These are phyloP conservation scores for Secale cereale DNA, from an alignment of 176 grass and related monocot species.

Conservation along the genomic window DNA sequence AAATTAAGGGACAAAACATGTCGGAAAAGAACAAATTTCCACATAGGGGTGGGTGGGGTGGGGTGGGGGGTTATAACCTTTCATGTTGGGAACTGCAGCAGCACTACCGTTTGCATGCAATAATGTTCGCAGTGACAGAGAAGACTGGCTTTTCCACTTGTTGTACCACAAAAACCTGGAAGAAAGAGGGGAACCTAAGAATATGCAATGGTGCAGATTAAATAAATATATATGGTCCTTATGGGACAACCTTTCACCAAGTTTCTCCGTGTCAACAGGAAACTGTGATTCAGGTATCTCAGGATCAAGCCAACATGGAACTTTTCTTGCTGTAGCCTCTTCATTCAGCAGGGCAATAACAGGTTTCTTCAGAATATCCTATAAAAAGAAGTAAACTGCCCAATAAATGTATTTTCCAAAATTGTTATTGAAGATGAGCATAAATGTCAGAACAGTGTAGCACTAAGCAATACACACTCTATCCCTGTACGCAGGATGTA, in stretches of 20 bases:
- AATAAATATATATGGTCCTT: neutral
- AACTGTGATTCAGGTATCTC: conserved; percentile 55
- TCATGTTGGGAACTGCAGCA: conserved; percentile 26
- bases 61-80: conserved; percentile 32
- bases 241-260: conserved; percentile 57
- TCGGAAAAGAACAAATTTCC: neutral
- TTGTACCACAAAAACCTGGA: conserved; percentile 71
- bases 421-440: neutral
- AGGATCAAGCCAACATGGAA: conserved; percentile 81
- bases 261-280: conserved; percentile 58
- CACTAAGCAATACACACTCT: neutral
- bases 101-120: conserved; percentile 8
- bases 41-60: neutral
- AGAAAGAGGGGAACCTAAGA: conserved; percentile 23
- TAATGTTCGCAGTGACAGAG: conserved; percentile 35
- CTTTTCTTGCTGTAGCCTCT: conserved; percentile 52
- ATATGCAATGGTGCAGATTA: neutral
- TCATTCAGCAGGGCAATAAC: conserved; percentile 56
- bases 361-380: conserved; percentile 69
- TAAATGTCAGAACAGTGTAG: neutral
- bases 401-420: conserved; percentile 6
- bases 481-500: neutral
- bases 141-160: conserved; percentile 63
- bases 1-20: neutral
- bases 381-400: conserved; percentile 23